Evolutionary conservation across 1,284 basidiomycete genomes (phyloP), one percentile per base, ranked within the genome.

Genomic region (Trichosporon sp.): DNA sequence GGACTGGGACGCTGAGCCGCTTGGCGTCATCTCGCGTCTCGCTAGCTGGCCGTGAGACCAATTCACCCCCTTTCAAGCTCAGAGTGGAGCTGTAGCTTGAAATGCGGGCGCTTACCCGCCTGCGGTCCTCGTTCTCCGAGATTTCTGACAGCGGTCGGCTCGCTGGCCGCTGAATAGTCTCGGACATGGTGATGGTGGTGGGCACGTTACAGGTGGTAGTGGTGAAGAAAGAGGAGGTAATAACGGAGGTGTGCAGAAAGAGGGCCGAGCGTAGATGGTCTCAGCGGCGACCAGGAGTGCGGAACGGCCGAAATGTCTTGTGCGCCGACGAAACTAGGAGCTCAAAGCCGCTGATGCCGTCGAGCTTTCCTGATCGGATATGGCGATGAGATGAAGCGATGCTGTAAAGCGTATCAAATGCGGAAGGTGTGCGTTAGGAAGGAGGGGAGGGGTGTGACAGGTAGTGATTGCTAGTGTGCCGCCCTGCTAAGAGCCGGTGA

Each of bases 1-100:
- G 73, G 27, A 75, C 60, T 23, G 69, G 71, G 60, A 64, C 34
- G 34, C 61, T 66, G 13, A 65, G 56, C 25, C 70, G 64, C 62
- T 70, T 70, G 13, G 65, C 16, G 21, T 70, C 67, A 21, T 76
- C 74, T n/a, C 65, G 62, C 13, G 70, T 66, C 58, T 73, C 71
- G 62, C 73, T 74, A 4, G 60, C 57, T n/a, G 74, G 73, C 9
- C 73, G 67, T 16, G 70, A 70, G 14, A 37, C 44, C 32, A 27
- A 29, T n/a, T 36, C 61, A 52, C 19, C 61, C 16, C 62, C 62
- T 60, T 69, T 67, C 58, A 69, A 57, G 56, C 61, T 65, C 11
- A 64, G 40, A 40, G 44, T 59, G 32, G 66, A 67, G 52, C 57
- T 62, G 56, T 69, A 69, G 49, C 59, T 66, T 13, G 67, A 66